Conservation (phyloP, 2,329 filamentous ascomycete species). For the Myriosclerotinia scirpicola region DNA sequence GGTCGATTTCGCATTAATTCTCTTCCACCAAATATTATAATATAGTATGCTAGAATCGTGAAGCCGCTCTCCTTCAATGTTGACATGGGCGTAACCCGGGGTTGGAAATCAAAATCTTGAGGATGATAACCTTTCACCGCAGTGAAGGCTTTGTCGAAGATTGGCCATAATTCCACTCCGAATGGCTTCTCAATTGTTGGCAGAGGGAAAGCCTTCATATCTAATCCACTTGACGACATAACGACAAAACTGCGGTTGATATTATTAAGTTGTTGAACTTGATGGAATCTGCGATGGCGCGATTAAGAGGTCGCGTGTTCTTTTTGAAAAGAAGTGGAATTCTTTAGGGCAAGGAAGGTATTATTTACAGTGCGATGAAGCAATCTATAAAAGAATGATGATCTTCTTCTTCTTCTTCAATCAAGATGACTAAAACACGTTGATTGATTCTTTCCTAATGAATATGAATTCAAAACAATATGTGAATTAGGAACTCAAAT, state of each 20-base stretch:
- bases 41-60: conserved; percentile 85
- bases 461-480: not conserved
- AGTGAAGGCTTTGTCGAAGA: conserved; percentile 87
- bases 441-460: not conserved
- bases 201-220: conserved; percentile 49
- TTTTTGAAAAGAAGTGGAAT: conserved; percentile 19
- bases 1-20: conserved; percentile 87
- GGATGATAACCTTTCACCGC: conserved; percentile 75
- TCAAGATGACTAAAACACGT: conserved; percentile 5
- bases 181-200: conserved; percentile 91
- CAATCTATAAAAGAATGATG: not conserved
- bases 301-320: conserved; percentile 14
- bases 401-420: not conserved
- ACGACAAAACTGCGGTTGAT: conserved; percentile 13
- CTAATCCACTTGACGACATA: conserved; percentile 24
- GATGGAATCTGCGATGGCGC: conserved; percentile 6
- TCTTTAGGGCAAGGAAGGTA: conserved; percentile 20
- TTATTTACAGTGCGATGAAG: conserved; percentile 22
- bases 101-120: conserved; percentile 80
- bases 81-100: conserved; percentile 83
- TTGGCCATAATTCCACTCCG: conserved; percentile 86
- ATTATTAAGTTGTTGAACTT: not conserved
- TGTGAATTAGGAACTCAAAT: not conserved
- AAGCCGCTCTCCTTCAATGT: conserved; percentile 80
- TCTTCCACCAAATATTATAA: conserved; percentile 88